Conservation (phyloP, 2,329 filamentous ascomycete species). For the Lachnellula cervina region DNA sequence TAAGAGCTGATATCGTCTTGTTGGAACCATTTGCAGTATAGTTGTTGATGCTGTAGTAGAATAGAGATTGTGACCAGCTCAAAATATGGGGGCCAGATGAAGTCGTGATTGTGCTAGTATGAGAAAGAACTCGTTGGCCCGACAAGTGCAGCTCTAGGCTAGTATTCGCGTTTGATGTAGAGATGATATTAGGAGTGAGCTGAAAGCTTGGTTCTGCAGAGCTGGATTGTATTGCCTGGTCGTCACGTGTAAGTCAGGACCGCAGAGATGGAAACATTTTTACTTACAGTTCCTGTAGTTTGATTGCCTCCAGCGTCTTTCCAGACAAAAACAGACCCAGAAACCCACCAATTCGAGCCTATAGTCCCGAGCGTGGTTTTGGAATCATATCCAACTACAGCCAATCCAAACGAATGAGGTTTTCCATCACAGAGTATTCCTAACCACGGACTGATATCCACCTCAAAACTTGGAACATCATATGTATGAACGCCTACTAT, state of each 20-base stretch:
- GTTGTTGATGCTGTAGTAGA: conserved; percentile 17
- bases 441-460: conserved; percentile 72
- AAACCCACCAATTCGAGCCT: conserved; percentile 65
- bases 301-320: conserved; percentile 17
- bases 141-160: conserved; percentile 12
- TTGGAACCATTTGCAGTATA: conserved; percentile 17
- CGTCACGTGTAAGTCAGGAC: not conserved
- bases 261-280: not conserved
- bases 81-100: conserved; percentile 14
- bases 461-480: conserved; percentile 70
- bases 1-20: conserved; percentile 17
- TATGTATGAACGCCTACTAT: conserved; percentile 72
- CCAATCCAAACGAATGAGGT: conserved; percentile 60
- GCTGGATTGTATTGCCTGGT: conserved; percentile 7
- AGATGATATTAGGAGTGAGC: conserved; percentile 9
- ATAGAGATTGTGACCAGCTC: conserved; percentile 17
- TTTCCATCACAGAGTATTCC: conserved; percentile 60
- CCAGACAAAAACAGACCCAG: conserved; percentile 72
- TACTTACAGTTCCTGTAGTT: conserved; percentile 11
- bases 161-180: conserved; percentile 3
- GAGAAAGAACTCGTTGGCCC: conserved; percentile 12
- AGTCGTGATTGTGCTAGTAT: conserved; percentile 17
- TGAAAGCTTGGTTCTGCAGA: conserved; percentile 6
- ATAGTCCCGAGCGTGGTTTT: conserved; percentile 43
- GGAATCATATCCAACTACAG: conserved; percentile 58